Conservation (phyloP, 164 flowering plant species). For the Brasenia schreberi region DNA sequence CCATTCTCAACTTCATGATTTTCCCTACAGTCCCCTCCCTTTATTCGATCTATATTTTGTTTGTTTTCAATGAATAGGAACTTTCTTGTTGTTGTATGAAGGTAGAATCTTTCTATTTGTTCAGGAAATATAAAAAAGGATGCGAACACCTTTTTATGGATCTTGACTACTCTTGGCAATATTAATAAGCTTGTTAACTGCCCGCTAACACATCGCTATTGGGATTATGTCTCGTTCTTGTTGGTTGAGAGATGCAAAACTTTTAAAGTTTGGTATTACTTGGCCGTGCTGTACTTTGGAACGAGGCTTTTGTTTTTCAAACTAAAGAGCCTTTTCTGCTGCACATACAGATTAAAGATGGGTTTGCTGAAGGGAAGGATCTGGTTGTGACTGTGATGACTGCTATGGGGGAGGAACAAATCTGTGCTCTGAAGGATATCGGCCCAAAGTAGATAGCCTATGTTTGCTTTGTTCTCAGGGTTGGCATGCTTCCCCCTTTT, state of each 20-base stretch:
- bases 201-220: not conserved
- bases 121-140: too few species aligned
- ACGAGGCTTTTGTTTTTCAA: not conserved
- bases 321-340: not conserved
- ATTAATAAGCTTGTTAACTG: not conserved
- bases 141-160: not conserved
- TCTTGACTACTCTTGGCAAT: not conserved
- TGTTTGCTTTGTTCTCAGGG: not conserved
- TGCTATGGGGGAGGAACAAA: conserved; percentile 42
- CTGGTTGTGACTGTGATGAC: conserved; percentile 33
- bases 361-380: conserved; percentile 35
- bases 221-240: not conserved
- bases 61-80: too few species aligned
- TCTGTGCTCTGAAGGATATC: conserved; percentile 35
- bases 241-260: not conserved
- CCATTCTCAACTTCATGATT: too few species aligned
- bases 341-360: conserved; percentile 12
- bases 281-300: not conserved
- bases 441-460: conserved; percentile 16
- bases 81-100: too few species aligned
- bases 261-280: not conserved
- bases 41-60: too few species aligned
- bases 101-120: too few species aligned
- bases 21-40: too few species aligned
- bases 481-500: not conserved